Conservation (phyloP, 306 rosid genomes). For the Luffa aegyptiaca region DNA sequence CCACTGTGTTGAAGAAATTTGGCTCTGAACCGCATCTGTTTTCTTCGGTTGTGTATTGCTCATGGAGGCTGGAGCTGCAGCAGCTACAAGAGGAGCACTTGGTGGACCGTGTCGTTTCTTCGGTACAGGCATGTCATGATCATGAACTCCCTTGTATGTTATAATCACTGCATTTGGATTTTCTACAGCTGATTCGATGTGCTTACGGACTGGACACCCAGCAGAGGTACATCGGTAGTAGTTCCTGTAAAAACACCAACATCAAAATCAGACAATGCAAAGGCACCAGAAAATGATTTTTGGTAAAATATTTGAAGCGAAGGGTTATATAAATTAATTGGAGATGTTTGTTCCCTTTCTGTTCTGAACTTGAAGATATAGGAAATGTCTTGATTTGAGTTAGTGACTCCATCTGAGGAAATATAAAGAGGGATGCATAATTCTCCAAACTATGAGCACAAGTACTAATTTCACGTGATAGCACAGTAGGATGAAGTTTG, state of each 20-base stretch:
- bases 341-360: background rate
- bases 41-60: constrained; percentile 35
- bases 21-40: constrained; percentile 26
- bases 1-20: constrained; percentile 50
- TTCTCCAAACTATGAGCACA: background rate
- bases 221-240: constrained; percentile 99
- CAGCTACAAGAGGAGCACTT: constrained; percentile 74
- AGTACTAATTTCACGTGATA: background rate
- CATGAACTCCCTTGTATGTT: constrained; percentile 89
- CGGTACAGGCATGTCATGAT: constrained; percentile 93
- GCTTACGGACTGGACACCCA: constrained; percentile 96
- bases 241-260: constrained; percentile 47
- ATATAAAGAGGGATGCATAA: background rate
- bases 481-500: background rate
- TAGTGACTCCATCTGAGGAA: background rate
- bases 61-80: constrained; percentile 70
- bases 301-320: background rate
- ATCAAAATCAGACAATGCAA: background rate
- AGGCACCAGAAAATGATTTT: background rate
- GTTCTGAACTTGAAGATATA: background rate
- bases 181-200: constrained; percentile 71
- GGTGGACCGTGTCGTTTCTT: constrained; percentile 87
- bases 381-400: background rate
- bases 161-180: constrained; percentile 57
- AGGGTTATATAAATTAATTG: background rate